These are phyloP conservation scores for Pyricularia sp. DNA, from an alignment of 2,329 filamentous ascomycete genomes.

Conservation along the genomic window DNA sequence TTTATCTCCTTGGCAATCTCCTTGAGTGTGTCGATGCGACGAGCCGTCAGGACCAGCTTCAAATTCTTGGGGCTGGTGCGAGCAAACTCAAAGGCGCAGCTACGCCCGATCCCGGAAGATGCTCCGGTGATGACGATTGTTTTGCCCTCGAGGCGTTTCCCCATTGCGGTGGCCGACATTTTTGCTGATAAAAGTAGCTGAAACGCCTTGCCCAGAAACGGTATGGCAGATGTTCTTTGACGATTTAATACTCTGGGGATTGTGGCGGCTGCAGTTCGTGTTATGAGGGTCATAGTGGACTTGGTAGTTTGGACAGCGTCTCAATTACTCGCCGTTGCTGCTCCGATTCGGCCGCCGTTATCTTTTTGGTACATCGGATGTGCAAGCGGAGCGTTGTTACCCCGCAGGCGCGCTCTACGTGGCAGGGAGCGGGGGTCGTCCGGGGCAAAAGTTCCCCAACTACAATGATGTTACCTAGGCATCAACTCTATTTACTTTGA, in stretches of 20 bases:
- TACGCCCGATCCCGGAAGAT: slow-evolving; percentile 78
- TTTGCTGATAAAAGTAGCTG: slow-evolving; percentile 12
- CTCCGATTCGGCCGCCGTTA: not conserved
- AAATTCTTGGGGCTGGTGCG: slow-evolving; percentile 66
- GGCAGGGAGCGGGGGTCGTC: not conserved
- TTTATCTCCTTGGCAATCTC: slow-evolving; percentile 65
- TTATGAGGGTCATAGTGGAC: slow-evolving; percentile 3
- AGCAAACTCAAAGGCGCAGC: slow-evolving; percentile 83
- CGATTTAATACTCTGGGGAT: slow-evolving; percentile 5
- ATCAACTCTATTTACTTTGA: not conserved
- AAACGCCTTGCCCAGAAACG: not conserved
- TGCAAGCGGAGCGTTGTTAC: not conserved
- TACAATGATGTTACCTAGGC: not conserved
- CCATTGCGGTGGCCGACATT: slow-evolving; percentile 50
- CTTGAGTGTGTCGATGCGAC: slow-evolving; percentile 65
- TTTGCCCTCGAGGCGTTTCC: slow-evolving; percentile 81
- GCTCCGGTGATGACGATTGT: slow-evolving; percentile 87
- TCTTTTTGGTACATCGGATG: not conserved
- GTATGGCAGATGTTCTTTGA: not conserved
- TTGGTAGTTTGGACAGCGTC: not conserved
- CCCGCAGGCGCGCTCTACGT: not conserved
- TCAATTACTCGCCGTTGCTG: not conserved
- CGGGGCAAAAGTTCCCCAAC: not conserved
- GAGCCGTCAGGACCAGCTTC: slow-evolving; percentile 78
- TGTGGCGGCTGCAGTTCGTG: slow-evolving; percentile 2